These are phyloP conservation scores for Ramalina intermedia DNA, from an alignment of 495 filamentous ascomycete genomes.

Conservation along the genomic window DNA sequence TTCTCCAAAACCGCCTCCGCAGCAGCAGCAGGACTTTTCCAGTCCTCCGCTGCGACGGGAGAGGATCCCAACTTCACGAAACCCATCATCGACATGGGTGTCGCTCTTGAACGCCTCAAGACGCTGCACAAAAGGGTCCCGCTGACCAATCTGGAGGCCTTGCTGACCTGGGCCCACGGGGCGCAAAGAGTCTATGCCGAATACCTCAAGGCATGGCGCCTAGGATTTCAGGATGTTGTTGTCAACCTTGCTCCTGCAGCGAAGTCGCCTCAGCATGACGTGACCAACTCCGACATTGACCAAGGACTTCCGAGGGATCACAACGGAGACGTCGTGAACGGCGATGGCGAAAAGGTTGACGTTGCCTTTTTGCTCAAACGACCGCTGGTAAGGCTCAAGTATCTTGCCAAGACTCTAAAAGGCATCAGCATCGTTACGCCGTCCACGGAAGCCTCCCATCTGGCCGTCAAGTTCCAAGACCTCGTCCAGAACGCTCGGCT, in stretches of 20 bases:
- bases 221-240: slow-evolving; percentile 90
- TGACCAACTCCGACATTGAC: slow-evolving; percentile 37
- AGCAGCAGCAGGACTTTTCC: slow-evolving; percentile 54
- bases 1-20: slow-evolving; percentile 56
- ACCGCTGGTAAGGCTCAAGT: slow-evolving; percentile 77
- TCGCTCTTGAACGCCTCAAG: slow-evolving; percentile 73
- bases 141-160: slow-evolving; percentile 45
- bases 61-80: slow-evolving; percentile 57
- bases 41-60: slow-evolving; percentile 32
- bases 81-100: slow-evolving; percentile 89
- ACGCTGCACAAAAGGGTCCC: slow-evolving; percentile 67
- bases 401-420: slow-evolving; percentile 72
- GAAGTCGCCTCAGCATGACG: slow-evolving; percentile 27
- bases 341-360: slow-evolving; percentile 79
- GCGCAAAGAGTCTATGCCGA: slow-evolving; percentile 68
- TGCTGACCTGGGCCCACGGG: slow-evolving; percentile 68
- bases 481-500: slow-evolving; percentile 63
- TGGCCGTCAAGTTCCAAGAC: slow-evolving; percentile 46
- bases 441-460: slow-evolving; percentile 40
- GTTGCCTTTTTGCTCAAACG: slow-evolving; percentile 86
- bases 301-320: slow-evolving; percentile 61
- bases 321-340: slow-evolving; percentile 61
- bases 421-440: slow-evolving; percentile 43
- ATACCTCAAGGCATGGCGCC: slow-evolving; percentile 80
- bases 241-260: slow-evolving; percentile 74